phyloP scores from a whole-genome alignment of 2,329 filamentous ascomycete genomes.

The Fusarium secorum region DNA sequence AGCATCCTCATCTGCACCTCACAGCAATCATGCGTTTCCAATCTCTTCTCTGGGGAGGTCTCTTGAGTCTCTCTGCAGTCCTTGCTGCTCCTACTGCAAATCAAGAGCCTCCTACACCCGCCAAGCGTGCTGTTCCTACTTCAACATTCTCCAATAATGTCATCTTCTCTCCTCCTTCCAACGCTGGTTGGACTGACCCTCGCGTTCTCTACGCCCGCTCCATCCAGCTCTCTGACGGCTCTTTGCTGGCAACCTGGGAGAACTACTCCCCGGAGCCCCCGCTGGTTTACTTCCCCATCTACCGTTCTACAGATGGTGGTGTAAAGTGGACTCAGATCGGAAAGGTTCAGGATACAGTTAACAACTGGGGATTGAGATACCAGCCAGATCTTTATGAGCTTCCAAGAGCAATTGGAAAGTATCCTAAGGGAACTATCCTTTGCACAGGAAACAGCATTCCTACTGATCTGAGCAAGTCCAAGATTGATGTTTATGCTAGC shows the following conservation, averaged over 20 bases:
- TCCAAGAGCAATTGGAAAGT: slow-evolving; percentile 64
- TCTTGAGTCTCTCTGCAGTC: slow-evolving; percentile 26
- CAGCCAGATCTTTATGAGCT: slow-evolving; percentile 75
- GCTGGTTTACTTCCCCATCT: slow-evolving; percentile 63
- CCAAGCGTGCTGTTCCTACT: slow-evolving; percentile 21
- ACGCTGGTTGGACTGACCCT: slow-evolving; percentile 51
- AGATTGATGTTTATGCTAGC: slow-evolving; percentile 73
- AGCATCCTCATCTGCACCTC: neutral
- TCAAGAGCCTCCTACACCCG: slow-evolving; percentile 4
- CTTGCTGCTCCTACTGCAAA: slow-evolving; percentile 36
- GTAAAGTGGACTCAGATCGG: slow-evolving; percentile 71
- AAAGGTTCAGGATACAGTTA: slow-evolving; percentile 68
- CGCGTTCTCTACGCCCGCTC: slow-evolving; percentile 56
- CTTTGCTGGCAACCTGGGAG: slow-evolving; percentile 62
- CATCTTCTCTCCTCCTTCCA: slow-evolving; percentile 51
- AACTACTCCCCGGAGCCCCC: slow-evolving; percentile 66
- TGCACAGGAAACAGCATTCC: slow-evolving; percentile 68
- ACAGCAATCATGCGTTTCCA: slow-evolving; percentile 15
- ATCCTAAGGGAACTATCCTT: slow-evolving; percentile 69
- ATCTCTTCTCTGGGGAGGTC: slow-evolving; percentile 25
- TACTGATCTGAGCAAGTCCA: slow-evolving; percentile 66
- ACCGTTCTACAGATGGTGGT: slow-evolving; percentile 60
- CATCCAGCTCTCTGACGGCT: slow-evolving; percentile 54
- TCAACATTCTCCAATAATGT: slow-evolving; percentile 42
- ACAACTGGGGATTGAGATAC: slow-evolving; percentile 72